Percentiles rank a stretch among this genome's conserved stretches.
Evolutionary conservation across 2,329 filamentous ascomycete species (phyloP).

Genomic region (Phialemoniopsis sp.): DNA sequence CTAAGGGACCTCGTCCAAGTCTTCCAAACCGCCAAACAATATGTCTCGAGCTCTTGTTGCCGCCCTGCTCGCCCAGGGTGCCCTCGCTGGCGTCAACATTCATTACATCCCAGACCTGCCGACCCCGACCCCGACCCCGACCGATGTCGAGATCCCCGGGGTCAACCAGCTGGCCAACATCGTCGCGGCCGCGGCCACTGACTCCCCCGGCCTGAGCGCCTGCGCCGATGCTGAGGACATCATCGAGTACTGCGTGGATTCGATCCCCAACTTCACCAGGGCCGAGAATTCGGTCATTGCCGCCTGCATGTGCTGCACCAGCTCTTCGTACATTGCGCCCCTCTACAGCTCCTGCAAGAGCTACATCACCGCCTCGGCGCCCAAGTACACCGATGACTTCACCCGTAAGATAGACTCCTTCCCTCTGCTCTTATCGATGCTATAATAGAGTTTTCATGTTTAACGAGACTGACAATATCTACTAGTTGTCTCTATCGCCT

Average conservation of each 20-base stretch:
- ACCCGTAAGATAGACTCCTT: slow-evolving; percentile 1
- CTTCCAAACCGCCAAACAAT: too few species aligned
- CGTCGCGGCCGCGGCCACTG: slow-evolving; percentile 4
- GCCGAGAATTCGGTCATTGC: slow-evolving; percentile 4
- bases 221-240: slow-evolving; percentile 11
- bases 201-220: slow-evolving; percentile 7
- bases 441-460: slow-evolving; percentile 2
- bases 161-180: slow-evolving; percentile 5
- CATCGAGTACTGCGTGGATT: slow-evolving; percentile 8
- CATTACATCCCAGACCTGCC: not conserved
- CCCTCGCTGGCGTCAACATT: slow-evolving; percentile 1
- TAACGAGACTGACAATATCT: not conserved
- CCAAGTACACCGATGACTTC: slow-evolving; percentile 7
- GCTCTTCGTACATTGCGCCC: slow-evolving; percentile 4
- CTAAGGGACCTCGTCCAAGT: too few species aligned
- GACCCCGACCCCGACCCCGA: too few species aligned
- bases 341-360: slow-evolving; percentile 16
- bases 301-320: slow-evolving; percentile 18
- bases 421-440: not conserved
- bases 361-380: slow-evolving; percentile 11
- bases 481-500: slow-evolving; percentile 3
- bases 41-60: slow-evolving; percentile 1
- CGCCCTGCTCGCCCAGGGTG: slow-evolving; percentile 3
- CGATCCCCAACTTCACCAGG: slow-evolving; percentile 7
- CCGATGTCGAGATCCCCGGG: slow-evolving; percentile 1